Conservation (phyloP, 2,329 filamentous ascomycete species). For the Neopestalotiopsis rosae region DNA sequence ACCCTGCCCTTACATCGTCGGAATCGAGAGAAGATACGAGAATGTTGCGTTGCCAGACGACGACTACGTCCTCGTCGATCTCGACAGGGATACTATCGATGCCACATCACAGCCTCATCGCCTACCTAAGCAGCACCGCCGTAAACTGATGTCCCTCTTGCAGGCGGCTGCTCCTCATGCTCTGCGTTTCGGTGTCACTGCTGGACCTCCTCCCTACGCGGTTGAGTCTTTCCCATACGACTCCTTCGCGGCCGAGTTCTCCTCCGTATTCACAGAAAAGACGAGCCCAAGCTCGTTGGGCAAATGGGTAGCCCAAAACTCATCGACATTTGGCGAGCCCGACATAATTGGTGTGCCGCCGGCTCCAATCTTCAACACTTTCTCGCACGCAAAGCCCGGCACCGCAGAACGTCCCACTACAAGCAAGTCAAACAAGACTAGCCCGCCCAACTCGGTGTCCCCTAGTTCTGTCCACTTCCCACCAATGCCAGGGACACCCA, state of each 20-base stretch:
- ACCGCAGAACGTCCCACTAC: slow-evolving; percentile 79
- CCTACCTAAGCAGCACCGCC: slow-evolving; percentile 85
- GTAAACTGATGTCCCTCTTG: slow-evolving; percentile 86
- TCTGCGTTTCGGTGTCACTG: slow-evolving; percentile 80
- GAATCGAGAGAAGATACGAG: slow-evolving; percentile 91
- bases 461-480: slow-evolving; percentile 82
- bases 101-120: slow-evolving; percentile 78
- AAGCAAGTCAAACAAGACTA: slow-evolving; percentile 66
- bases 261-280: slow-evolving; percentile 76
- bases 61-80: slow-evolving; percentile 92
- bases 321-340: slow-evolving; percentile 80
- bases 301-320: slow-evolving; percentile 89
- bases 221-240: slow-evolving; percentile 93
- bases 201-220: slow-evolving; percentile 91
- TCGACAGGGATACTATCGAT: slow-evolving; percentile 90
- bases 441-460: slow-evolving; percentile 70
- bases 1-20: slow-evolving; percentile 95
- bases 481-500: slow-evolving; percentile 74
- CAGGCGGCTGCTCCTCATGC: slow-evolving; percentile 92
- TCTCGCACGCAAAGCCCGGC: slow-evolving; percentile 76
- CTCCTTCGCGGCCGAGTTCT: slow-evolving; percentile 86
- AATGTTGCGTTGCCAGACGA: slow-evolving; percentile 87
- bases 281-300: slow-evolving; percentile 75
- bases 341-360: slow-evolving; percentile 56
- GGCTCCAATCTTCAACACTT: slow-evolving; percentile 87